Evolutionary conservation across 352 stramenopile species (phyloP).

Genomic region (Phytopythium chamaehyphon): DNA sequence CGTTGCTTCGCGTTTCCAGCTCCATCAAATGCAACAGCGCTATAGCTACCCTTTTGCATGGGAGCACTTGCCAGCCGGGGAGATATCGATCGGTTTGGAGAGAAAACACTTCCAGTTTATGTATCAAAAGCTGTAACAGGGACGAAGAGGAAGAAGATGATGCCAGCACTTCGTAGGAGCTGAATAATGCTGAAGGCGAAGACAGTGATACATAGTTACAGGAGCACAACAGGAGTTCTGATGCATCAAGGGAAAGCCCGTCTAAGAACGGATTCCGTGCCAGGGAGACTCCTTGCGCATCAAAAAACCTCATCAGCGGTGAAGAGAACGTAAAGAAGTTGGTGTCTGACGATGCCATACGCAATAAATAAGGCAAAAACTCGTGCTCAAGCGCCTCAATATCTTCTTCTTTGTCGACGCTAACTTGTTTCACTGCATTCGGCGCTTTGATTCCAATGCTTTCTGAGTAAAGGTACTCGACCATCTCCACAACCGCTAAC

Average conservation of each 20-base stretch:
- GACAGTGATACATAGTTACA: conserved; percentile 36
- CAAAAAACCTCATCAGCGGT: conserved; percentile 32
- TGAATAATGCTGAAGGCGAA: conserved; percentile 15
- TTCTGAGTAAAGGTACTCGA: conserved; percentile 49
- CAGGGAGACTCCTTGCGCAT: conserved; percentile 38
- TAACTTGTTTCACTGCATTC: conserved; percentile 12
- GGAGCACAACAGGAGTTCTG: conserved; percentile 60
- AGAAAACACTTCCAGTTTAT: conserved; percentile 53
- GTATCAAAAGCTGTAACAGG: conserved; percentile 46
- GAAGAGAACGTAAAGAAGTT: conserved; percentile 39
- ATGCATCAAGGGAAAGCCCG: conserved; percentile 59
- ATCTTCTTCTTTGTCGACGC: background rate
- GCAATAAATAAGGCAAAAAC: conserved; percentile 39
- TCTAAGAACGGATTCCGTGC: conserved; percentile 62
- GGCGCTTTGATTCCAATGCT: background rate
- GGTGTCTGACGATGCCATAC: conserved; percentile 41
- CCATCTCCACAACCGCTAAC: conserved; percentile 59
- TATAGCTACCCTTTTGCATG: conserved; percentile 38
- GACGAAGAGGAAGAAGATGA: conserved; percentile 25
- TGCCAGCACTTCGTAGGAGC: conserved; percentile 10
- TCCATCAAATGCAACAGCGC: conserved; percentile 56
- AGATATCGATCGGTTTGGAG: conserved; percentile 33
- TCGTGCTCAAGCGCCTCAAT: conserved; percentile 35
- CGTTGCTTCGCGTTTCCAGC: conserved; percentile 47
- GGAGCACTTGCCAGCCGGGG: conserved; percentile 54